These are phyloP conservation scores for Aureobasidium sp. DNA, from an alignment of 2,329 filamentous ascomycete species.

Conservation along the genomic window DNA sequence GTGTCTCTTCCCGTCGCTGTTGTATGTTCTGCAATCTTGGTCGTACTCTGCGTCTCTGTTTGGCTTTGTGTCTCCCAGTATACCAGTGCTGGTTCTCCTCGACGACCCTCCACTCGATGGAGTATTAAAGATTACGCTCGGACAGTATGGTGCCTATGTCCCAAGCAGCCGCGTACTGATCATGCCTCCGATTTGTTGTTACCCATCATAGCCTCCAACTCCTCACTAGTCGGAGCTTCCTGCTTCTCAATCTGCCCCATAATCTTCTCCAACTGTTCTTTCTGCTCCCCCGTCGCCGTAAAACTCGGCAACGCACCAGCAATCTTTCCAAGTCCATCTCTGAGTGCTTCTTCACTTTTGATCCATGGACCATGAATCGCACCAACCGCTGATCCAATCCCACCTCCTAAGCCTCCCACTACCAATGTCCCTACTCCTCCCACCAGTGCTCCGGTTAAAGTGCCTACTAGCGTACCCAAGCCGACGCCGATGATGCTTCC, in stretches of 20 bases:
- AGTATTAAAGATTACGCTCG: no score
- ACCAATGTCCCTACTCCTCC: conserved; percentile 35
- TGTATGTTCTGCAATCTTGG: no score
- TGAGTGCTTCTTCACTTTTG: conserved; percentile 30
- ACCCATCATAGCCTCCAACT: conserved; percentile 24
- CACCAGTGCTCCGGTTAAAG: conserved; percentile 27
- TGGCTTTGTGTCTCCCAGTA: no score
- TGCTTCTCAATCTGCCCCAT: conserved; percentile 32
- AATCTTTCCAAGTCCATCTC: conserved; percentile 30
- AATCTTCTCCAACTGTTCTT: conserved; percentile 35
- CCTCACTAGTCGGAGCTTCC: conserved; percentile 28
- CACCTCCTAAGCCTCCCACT: conserved; percentile 30
- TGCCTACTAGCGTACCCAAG: conserved; percentile 33
- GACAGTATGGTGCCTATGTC: no score
- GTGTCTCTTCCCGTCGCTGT: no score
- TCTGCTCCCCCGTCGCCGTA: conserved; percentile 35
- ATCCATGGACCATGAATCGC: conserved; percentile 34
- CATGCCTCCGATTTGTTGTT: not conserved
- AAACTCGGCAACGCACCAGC: conserved; percentile 34
- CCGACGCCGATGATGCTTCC: conserved; percentile 31
- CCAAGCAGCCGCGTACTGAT: not conserved
- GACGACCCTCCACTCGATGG: no score
- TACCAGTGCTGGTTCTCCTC: no score
- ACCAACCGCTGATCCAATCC: conserved; percentile 38
- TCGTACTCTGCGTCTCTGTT: no score